These are phyloP conservation scores for Suillus lakei DNA, from an alignment of 768 basidiomycete species.

Conservation along the genomic window DNA sequence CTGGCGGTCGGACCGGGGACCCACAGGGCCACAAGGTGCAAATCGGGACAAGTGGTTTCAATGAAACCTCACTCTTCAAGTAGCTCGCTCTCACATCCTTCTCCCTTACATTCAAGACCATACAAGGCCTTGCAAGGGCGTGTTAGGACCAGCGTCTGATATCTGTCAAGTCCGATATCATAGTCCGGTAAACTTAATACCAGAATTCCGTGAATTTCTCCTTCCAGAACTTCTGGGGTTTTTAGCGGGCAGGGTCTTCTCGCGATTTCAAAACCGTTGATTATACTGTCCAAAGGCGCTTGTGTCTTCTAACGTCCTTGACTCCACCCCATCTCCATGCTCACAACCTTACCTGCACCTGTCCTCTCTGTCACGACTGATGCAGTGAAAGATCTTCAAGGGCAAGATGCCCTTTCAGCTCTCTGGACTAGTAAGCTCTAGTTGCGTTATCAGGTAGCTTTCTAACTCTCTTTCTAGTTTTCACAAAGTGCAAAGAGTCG, in stretches of 20 bases:
- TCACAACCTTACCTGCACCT: conserved; percentile 59
- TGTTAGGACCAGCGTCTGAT: neutral
- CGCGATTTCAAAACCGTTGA: conserved; percentile 19
- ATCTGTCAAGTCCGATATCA: conserved; percentile 1
- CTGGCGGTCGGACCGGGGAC: conserved; percentile 8
- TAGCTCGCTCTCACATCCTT: conserved; percentile 10
- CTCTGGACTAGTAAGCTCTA: conserved; percentile 66
- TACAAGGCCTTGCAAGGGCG: conserved; percentile 1
- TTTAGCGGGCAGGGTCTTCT: conserved; percentile 19
- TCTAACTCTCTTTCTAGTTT: conserved; percentile 53
- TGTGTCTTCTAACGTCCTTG: conserved; percentile 18
- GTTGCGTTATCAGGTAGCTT: conserved; percentile 10
- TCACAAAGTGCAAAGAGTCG: conserved; percentile 81
- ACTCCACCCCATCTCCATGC: conserved; percentile 40
- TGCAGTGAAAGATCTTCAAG: conserved; percentile 69
- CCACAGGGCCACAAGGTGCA: conserved; percentile 10
- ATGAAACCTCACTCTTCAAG: conserved; percentile 9
- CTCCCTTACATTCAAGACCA: neutral
- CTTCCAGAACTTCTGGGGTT: conserved; percentile 9
- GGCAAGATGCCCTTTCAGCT: conserved; percentile 64
- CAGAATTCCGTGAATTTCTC: conserved; percentile 20
- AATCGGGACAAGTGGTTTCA: conserved; percentile 11
- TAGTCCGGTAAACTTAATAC: neutral
- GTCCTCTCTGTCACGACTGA: conserved; percentile 70
- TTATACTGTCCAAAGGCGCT: conserved; percentile 24